Percentiles rank a stretch among this genome's conserved stretches.
These are phyloP conservation scores for Sporothrix curviconia DNA, from an alignment of 2,329 filamentous ascomycete species.

Conservation along the genomic window DNA sequence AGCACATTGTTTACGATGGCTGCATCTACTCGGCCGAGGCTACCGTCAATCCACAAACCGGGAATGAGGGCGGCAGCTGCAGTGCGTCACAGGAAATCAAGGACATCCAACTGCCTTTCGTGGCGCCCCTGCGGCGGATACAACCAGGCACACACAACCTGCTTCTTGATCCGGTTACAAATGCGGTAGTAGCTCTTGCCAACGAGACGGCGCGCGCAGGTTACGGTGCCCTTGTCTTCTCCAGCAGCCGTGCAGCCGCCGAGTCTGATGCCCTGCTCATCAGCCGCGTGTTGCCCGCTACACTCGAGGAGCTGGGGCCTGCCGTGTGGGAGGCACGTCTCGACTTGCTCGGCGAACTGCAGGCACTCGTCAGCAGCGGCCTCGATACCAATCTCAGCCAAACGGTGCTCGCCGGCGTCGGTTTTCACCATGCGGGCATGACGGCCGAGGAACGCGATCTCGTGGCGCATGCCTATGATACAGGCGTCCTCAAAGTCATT, in stretches of 20 bases:
- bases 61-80: not conserved
- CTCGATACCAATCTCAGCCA: slow-evolving; percentile 59
- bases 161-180: slow-evolving; percentile 57
- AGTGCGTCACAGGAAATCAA: slow-evolving; percentile 1
- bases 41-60: slow-evolving; percentile 38
- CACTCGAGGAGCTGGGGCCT: slow-evolving; percentile 37
- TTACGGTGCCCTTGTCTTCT: slow-evolving; percentile 68
- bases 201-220: slow-evolving; percentile 62
- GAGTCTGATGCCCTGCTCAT: slow-evolving; percentile 64
- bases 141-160: slow-evolving; percentile 53
- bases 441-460: slow-evolving; percentile 70
- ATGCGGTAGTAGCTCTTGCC: slow-evolving; percentile 63
- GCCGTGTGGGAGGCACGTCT: slow-evolving; percentile 50
- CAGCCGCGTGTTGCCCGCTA: slow-evolving; percentile 54
- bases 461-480: slow-evolving; percentile 64
- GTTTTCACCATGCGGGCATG: slow-evolving; percentile 65
- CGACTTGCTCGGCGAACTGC: slow-evolving; percentile 60
- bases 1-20: slow-evolving; percentile 66
- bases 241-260: slow-evolving; percentile 60
- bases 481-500: slow-evolving; percentile 60
- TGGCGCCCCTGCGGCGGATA: slow-evolving; percentile 42
- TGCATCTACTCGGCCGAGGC: slow-evolving; percentile 54
- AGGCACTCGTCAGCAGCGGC: slow-evolving; percentile 54
- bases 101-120: slow-evolving; percentile 20
- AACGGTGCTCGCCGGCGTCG: slow-evolving; percentile 60